These are phyloP conservation scores for Macrocybe gigantea DNA, from an alignment of 768 basidiomycete genomes.

Conservation along the genomic window DNA sequence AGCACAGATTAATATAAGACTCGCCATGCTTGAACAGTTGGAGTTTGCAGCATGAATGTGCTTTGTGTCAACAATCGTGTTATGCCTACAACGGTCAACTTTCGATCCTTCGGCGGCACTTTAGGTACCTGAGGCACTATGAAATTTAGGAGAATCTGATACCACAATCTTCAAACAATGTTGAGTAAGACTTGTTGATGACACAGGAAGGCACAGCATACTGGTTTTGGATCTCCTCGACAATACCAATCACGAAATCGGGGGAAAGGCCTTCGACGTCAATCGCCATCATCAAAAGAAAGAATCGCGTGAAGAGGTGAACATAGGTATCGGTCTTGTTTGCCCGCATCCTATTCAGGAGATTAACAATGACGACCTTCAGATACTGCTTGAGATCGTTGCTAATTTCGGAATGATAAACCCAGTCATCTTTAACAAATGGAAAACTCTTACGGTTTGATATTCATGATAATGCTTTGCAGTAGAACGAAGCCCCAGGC, in stretches of 20 bases:
- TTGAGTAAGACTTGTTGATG: neutral
- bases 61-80: constrained; percentile 76
- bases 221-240: constrained; percentile 86
- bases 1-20: constrained; percentile 8
- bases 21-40: constrained; percentile 62
- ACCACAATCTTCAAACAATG: constrained; percentile 50
- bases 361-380: constrained; percentile 65
- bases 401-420: constrained; percentile 28
- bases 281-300: constrained; percentile 72
- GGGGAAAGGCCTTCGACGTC: constrained; percentile 69
- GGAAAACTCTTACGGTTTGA: constrained; percentile 61
- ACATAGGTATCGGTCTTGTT: constrained; percentile 88
- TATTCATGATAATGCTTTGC: constrained; percentile 63
- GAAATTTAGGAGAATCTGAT: constrained; percentile 70
- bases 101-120: constrained; percentile 77
- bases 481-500: constrained; percentile 88
- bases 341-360: constrained; percentile 81
- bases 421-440: neutral
- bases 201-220: constrained; percentile 27
- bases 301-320: constrained; percentile 75
- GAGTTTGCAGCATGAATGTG: constrained; percentile 58
- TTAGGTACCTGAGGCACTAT: constrained; percentile 78
- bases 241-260: constrained; percentile 68
- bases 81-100: constrained; percentile 76
- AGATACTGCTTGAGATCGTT: constrained; percentile 65